These are phyloP conservation scores for Pseudocercospora eumusae DNA, from an alignment of 2,329 filamentous ascomycete genomes.

Conservation along the genomic window DNA sequence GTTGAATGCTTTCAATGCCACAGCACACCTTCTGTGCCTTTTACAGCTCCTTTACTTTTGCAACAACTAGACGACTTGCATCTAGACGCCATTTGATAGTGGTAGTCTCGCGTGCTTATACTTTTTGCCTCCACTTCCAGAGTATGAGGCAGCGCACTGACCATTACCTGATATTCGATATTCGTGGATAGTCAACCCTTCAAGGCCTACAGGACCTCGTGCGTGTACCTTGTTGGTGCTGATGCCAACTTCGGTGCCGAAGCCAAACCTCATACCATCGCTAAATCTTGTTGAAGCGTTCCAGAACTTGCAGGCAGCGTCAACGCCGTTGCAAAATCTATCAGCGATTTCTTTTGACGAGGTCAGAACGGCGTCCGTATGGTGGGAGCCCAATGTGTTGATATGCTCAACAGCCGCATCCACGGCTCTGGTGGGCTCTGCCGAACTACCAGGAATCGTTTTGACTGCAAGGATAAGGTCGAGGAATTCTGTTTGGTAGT, in stretches of 20 bases:
- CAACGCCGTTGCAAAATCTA: slow-evolving; percentile 79
- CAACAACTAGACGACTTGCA: not conserved
- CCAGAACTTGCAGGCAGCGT: slow-evolving; percentile 94
- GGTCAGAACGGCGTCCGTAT: slow-evolving; percentile 91
- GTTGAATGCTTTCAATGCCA: not conserved
- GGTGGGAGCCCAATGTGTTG: slow-evolving; percentile 87
- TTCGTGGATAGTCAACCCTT: slow-evolving; percentile 96
- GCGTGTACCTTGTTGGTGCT: slow-evolving; percentile 99
- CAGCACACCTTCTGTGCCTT: not conserved
- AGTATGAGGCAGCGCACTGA: slow-evolving; percentile 77
- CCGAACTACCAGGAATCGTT: slow-evolving; percentile 57
- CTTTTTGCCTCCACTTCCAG: slow-evolving; percentile 51
- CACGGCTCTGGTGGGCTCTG: slow-evolving; percentile 43
- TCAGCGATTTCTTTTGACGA: slow-evolving; percentile 67
- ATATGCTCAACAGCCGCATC: slow-evolving; percentile 81
- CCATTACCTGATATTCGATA: slow-evolving; percentile 84
- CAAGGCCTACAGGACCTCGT: slow-evolving; percentile 86
- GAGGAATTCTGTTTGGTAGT: slow-evolving; percentile 89
- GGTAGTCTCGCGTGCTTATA: slow-evolving; percentile 60
- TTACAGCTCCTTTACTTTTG: not conserved
- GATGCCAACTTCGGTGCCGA: slow-evolving; percentile 97
- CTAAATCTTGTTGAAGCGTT: slow-evolving; percentile 93
- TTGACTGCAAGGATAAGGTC: slow-evolving; percentile 82
- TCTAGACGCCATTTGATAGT: slow-evolving; percentile 17
- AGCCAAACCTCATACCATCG: slow-evolving; percentile 95